phyloP scores from a whole-genome alignment of 345 rosid species.

The Eucalyptus curtisii region DNA sequence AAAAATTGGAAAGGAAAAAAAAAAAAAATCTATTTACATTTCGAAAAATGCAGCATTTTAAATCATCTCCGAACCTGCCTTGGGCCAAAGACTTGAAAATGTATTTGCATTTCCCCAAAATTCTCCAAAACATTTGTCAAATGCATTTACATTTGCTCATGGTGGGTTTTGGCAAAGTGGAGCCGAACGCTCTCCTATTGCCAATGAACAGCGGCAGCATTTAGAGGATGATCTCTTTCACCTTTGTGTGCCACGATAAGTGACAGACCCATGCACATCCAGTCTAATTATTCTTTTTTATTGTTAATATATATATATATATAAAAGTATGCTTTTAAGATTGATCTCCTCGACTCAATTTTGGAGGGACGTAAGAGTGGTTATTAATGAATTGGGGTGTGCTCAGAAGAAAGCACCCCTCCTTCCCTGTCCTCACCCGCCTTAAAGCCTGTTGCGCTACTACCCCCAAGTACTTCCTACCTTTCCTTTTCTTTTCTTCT shows the following conservation, averaged over 20 bases:
- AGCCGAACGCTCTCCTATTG: neutral
- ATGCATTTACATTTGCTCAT: neutral
- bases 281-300: no score
- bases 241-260: neutral
- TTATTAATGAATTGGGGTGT: neutral
- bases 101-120: no score
- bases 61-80: accelerated
- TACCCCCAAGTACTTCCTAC: neutral
- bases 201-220: neutral
- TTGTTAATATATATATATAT: no score
- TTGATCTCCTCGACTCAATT: neutral
- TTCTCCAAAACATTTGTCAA: no score
- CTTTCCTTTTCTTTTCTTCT: neutral
- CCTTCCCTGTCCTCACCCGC: neutral
- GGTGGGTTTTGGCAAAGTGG: neutral
- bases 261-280: neutral
- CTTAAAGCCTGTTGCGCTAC: neutral
- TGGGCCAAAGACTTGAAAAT: no score
- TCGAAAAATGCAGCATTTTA: no score
- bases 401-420: neutral
- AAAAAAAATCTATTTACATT: no score
- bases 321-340: neutral
- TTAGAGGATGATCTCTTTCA: neutral
- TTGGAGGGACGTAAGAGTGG: neutral
- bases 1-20: no score